Conservation (phyloP, 768 basidiomycete genomes). For the Tulasnella sp. region DNA sequence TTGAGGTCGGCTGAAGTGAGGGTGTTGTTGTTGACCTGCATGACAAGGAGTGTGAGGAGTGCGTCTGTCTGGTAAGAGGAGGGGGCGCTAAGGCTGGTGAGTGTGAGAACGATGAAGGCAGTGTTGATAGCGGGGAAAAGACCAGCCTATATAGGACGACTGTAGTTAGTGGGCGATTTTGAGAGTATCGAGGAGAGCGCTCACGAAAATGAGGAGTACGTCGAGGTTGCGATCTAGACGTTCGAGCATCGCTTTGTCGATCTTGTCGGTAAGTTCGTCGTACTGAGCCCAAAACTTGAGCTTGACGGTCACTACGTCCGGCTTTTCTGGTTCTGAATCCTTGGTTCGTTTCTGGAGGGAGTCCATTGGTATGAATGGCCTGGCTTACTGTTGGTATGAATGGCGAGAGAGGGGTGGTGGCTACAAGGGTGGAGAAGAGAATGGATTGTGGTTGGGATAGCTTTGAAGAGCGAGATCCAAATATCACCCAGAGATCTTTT, state of each 20-base stretch:
- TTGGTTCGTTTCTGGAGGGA: too few relatives aligned
- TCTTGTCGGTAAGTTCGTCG: not conserved
- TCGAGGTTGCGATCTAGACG: not conserved
- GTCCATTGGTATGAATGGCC: too few relatives aligned
- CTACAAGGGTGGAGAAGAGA: too few relatives aligned
- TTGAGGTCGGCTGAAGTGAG: not conserved
- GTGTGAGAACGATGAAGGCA: not conserved
- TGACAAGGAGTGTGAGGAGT: not conserved
- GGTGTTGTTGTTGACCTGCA: not conserved
- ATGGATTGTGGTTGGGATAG: too few relatives aligned
- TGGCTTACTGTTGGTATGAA: too few relatives aligned
- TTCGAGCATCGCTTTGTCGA: not conserved
- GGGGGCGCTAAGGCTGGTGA: not conserved
- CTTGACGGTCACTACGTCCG: too few relatives aligned
- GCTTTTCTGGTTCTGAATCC: too few relatives aligned
- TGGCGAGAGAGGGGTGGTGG: too few relatives aligned
- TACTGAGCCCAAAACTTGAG: not conserved
- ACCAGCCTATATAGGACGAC: not conserved
- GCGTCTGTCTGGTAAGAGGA: not conserved
- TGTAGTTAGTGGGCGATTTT: too few relatives aligned
- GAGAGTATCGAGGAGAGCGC: not conserved
- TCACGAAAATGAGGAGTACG: not conserved
- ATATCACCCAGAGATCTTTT: too few relatives aligned
- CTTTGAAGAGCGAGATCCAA: too few relatives aligned
- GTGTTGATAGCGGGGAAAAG: constrained; percentile 1